Evolutionary conservation across 805 yeast genomes (phyloP), one percentile per base, ranked within the genome.

Genomic region (Wickerhamiella galacta): DNA sequence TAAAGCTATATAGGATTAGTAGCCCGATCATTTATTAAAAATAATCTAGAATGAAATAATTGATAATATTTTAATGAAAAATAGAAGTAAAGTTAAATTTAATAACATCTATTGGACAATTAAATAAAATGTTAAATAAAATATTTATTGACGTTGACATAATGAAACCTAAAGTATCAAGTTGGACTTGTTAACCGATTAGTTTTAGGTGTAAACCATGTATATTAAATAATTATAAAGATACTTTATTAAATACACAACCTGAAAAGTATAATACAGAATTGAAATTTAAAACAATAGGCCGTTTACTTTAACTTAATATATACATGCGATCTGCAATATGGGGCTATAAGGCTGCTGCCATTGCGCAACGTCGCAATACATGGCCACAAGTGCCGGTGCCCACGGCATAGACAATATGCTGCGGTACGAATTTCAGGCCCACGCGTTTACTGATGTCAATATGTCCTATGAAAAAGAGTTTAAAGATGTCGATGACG

Each of bases 171-270:
- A 28, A 20, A 17, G 16, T 28, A 28, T 18, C 30, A 17, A 28
- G 30, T 20, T 28, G 30, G 30, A 28, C 30, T 28, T 20, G 30
- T 28, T 28, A 28, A 28, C 30, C 30, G 20, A 20, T 28, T 28
- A 28, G 30, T 20, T 14, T 28, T 18, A 28, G 25, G 30, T 20
- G 30, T 28, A 28, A 28, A 28, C 30, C n/a, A 28, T 28, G 30
- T 28, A 20, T 20, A 28, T 20, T 28, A 20, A 18, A 28, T 22
- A 14, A 22, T 22, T 22, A 22, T 5, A 7, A 22, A 22, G 25
- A 22, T 22, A 22, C 10, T 22, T 22, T 22, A 22, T 22, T n/a
- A n/a, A 22, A 22, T 22, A 28, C 15, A 28, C 30, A 22, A 28
- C 30, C 30, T 28, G 30, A 28, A 28, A 20, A 28, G 30, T 28